Evolutionary conservation across 768 basidiomycete species (phyloP), one percentile per base, ranked within the genome.

Genomic region (Leucosporidium yakuticum): DNA sequence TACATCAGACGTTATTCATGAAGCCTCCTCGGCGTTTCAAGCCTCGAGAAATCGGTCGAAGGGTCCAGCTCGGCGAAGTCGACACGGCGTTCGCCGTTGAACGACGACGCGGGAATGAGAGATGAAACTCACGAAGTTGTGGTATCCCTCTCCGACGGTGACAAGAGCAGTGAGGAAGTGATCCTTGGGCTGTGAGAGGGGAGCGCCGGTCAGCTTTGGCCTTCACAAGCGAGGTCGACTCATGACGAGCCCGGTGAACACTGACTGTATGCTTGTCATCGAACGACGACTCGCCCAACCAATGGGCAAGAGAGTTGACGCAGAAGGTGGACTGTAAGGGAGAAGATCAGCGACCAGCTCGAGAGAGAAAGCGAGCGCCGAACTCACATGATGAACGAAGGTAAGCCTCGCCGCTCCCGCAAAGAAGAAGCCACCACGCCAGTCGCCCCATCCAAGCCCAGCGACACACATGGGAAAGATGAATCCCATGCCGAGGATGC

Each of bases 301-400:
- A 90, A 77, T 92, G 90, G 0, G 90, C 90, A 36, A 92, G 83
- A 21, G 90, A 91, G 77, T 91, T 92, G 79, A 92, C 90, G 76
- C 87, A 90, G 78, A 92, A 92, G 2, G 88, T 89, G 72, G 89
- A 88, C 80, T 92, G 55, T 32, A 20, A 5, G 29, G 32, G 17
- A 19, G 4, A 17, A 19, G 27, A 31, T 55, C 17, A 27, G 54
- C 32, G 20, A 20, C 32, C 9, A 4, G 6, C 3, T 23, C 50
- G 8, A 9, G 2, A 21, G 6, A 5, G 50, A 51, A 51, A 8
- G 25, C 50, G 8, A 51, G 11, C 29, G 53, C 25, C 17, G 20
- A 55, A 36, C 55, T 36, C 32, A 57, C 55, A 36, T 57, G 90
- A 79, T 92, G 90, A 49, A 88, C 88, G 71, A 90, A 82, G 8